These are phyloP conservation scores for Aspergillus clavatus DNA, from an alignment of 2,329 filamentous ascomycete species.

Conservation along the genomic window DNA sequence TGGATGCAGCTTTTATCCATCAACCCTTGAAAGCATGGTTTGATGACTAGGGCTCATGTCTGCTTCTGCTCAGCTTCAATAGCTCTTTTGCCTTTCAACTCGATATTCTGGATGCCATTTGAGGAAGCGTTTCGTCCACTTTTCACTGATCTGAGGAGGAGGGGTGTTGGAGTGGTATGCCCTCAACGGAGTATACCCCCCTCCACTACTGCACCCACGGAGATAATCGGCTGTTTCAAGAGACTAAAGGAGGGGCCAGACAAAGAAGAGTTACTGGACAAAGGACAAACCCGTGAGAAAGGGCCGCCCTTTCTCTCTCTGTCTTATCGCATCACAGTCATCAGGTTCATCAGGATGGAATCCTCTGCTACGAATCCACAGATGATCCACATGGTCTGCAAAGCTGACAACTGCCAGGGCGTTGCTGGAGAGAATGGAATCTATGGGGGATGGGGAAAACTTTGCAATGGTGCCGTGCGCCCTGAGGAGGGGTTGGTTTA, in stretches of 20 bases:
- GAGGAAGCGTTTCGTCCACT: neutral
- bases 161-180: neutral
- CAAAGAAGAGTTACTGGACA: too few species aligned
- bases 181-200: neutral
- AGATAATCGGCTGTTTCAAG: too few species aligned
- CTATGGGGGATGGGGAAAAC: conserved; percentile 5
- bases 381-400: too few species aligned
- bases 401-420: too few species aligned
- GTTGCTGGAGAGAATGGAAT: conserved; percentile 5
- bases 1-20: neutral
- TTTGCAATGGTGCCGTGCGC: conserved; percentile 2
- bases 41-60: neutral
- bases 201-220: too few species aligned
- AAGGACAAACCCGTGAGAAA: too few species aligned
- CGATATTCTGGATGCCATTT: neutral
- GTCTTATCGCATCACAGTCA: too few species aligned
- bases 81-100: neutral
- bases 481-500: conserved; percentile 9
- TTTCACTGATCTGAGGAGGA: neutral
- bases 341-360: too few species aligned
- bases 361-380: too few species aligned
- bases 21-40: neutral
- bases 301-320: too few species aligned
- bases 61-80: neutral
- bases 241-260: too few species aligned